Evolutionary conservation across 2,329 filamentous ascomycete species (phyloP).

Genomic region (Neonectria sp.): DNA sequence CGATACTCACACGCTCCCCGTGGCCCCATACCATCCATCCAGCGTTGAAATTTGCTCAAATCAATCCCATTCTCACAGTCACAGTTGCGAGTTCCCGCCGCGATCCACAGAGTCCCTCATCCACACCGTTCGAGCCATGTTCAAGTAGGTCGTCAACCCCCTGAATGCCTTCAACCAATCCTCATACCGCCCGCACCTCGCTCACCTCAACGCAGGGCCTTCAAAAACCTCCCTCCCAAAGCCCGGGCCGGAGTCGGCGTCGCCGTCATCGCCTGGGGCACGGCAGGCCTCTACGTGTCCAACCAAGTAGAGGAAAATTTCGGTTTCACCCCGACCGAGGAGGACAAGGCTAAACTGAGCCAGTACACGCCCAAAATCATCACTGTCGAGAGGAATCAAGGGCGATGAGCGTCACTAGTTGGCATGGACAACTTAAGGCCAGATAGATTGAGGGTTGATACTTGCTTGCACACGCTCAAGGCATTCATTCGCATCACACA

Average conservation of each 20-base stretch:
- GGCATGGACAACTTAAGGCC: background rate
- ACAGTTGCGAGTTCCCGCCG: background rate
- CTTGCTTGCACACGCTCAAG: too few species aligned
- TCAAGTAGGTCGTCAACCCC: slow-evolving; percentile 33
- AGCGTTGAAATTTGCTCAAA: background rate
- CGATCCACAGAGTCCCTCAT: slow-evolving; percentile 1
- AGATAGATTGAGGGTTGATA: background rate
- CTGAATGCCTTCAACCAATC: background rate
- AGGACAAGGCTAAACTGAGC: slow-evolving; percentile 79
- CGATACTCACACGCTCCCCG: background rate
- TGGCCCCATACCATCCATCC: background rate
- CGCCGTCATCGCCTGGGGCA: slow-evolving; percentile 83
- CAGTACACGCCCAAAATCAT: slow-evolving; percentile 74
- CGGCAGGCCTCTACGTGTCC: slow-evolving; percentile 79
- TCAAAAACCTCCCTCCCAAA: slow-evolving; percentile 78
- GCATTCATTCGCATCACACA: background rate
- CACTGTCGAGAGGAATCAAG: slow-evolving; percentile 57
- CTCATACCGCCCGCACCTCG: background rate
- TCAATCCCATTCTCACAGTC: background rate
- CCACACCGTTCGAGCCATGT: slow-evolving; percentile 32
- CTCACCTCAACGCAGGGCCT: slow-evolving; percentile 66
- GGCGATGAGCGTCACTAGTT: background rate
- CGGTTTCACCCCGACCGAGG: slow-evolving; percentile 79
- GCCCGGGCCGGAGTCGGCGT: slow-evolving; percentile 81
- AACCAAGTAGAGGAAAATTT: slow-evolving; percentile 82